Conservation (phyloP, 1,139 yeast genomes). For the Hyphopichia burtonii region DNA sequence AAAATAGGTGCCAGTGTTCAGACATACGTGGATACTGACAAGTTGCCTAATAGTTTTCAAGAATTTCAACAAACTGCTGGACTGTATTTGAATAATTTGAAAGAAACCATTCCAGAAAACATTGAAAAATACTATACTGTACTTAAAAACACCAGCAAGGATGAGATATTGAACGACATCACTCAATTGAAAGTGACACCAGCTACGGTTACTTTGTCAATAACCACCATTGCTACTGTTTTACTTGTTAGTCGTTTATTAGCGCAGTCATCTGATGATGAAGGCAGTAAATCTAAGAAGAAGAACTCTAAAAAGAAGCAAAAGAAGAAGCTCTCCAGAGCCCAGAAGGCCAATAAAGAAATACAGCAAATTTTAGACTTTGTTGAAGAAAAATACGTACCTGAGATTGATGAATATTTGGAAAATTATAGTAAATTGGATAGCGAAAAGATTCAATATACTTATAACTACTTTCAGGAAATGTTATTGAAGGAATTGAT, state of each 20-base stretch:
- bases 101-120: background rate
- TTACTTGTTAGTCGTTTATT: constrained; percentile 15
- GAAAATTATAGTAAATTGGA: constrained; percentile 31
- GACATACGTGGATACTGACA: background rate
- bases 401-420: constrained; percentile 43
- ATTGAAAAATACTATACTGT: constrained; percentile 1
- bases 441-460: constrained; percentile 44
- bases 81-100: background rate
- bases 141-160: constrained; percentile 7
- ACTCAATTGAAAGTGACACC: constrained; percentile 31
- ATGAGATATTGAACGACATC: constrained; percentile 32
- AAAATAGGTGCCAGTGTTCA: background rate
- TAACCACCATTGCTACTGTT: constrained; percentile 32
- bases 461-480: constrained; percentile 61
- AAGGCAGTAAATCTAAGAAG: constrained; percentile 10
- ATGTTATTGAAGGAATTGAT: constrained; percentile 64
- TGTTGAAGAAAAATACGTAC: constrained; percentile 44
- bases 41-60: background rate
- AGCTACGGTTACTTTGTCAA: constrained; percentile 32
- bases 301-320: constrained; percentile 18
- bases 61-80: background rate
- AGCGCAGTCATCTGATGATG: constrained; percentile 7
- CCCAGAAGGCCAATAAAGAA: constrained; percentile 43
- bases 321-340: constrained; percentile 41
- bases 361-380: constrained; percentile 42